Percentiles rank a stretch among this genome's conserved stretches.
These are phyloP conservation scores for Anisodus acutangulus DNA, from an alignment of 257 asterid genomes.

Conservation along the genomic window DNA sequence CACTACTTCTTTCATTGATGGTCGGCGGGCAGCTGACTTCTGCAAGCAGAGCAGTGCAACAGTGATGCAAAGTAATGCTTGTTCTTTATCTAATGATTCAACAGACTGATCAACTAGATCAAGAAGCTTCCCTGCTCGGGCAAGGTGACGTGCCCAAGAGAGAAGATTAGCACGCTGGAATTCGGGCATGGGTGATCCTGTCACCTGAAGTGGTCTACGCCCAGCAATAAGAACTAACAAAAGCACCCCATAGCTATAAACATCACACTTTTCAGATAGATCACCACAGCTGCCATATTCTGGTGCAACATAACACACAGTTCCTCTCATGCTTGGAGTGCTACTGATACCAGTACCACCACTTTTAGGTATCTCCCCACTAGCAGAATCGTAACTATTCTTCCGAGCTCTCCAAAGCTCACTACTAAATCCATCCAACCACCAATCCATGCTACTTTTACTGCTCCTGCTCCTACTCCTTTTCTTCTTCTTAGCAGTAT, in stretches of 20 bases:
- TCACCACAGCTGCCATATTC: constrained; percentile 81
- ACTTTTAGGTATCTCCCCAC: constrained; percentile 82
- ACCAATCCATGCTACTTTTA: constrained; percentile 85
- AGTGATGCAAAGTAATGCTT: constrained; percentile 75
- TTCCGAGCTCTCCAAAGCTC: constrained; percentile 77
- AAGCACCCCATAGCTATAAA: constrained; percentile 87
- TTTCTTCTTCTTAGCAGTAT: constrained; percentile 58
- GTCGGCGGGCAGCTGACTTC: constrained; percentile 76
- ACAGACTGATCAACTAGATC: constrained; percentile 77
- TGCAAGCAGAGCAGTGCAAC: constrained; percentile 93
- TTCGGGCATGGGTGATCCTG: constrained; percentile 92
- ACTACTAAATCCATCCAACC: constrained; percentile 90
- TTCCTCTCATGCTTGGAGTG: constrained; percentile 97
- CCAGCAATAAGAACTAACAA: constrained; percentile 83
- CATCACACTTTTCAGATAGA: constrained; percentile 86
- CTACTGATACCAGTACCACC: constrained; percentile 85
- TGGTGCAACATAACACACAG: constrained; percentile 91
- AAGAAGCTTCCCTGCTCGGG: constrained; percentile 91
- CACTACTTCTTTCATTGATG: constrained; percentile 91
- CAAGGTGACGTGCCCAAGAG: constrained; percentile 92
- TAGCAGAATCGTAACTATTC: constrained; percentile 70
- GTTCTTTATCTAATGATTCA: constrained; percentile 58
- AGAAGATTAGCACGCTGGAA: constrained; percentile 88
- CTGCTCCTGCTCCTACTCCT: constrained; percentile 63
- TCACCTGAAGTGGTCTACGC: constrained; percentile 94